Base-by-base conservation (phyloP, 1,284 basidiomycete species). In the Malassezia equina region DNA sequence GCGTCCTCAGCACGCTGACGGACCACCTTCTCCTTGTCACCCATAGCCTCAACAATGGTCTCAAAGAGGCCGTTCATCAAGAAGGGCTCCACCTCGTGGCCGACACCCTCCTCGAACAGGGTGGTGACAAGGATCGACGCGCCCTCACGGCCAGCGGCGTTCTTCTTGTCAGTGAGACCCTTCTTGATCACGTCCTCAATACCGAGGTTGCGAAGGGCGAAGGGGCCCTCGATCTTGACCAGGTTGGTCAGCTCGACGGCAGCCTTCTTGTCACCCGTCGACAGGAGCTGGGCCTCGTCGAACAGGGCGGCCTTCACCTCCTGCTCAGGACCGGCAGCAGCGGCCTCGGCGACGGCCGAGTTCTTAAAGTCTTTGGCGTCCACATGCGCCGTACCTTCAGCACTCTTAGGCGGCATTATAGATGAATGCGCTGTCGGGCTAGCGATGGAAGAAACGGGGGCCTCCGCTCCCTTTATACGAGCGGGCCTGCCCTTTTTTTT, bases 11-110 rank as follows among this genome's bases (percentile, higher is more conserved):
- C 86, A 54, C 87, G 86, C 67, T 83, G 85, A 76, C 85, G 83
- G 75, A 86, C 86, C 67, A 83, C 82, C 66, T 86, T 85, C 79
- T 85, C 84, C 81, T 93, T 93, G 81, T 93, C 89, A 73, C 87
- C 89, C 73, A 91, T 88, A 29, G 85, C 77, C 79, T 96, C 94
- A 70, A 93, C 81, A 70, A 98, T 85, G 62, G 84, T 82, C 59
- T 82, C 81, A 77, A 90, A 87, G 66, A 95, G 81, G 65, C 86
- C 73, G 66, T 84, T 82, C 79, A 96, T 86, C 79, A 98, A 86
- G 77, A 80, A 81, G 40, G 91, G 89, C 80, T 99, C 94, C 64
- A 96, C 83, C 62, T 87, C 84, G 77, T 83, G 84, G 69, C 84
- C 79, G 57, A 87, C 81, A 66, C 86, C 88, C 76, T 84, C 83